These are phyloP conservation scores for Paramarasmius palmivorus DNA, from an alignment of 1,284 basidiomycete genomes.

Conservation along the genomic window DNA sequence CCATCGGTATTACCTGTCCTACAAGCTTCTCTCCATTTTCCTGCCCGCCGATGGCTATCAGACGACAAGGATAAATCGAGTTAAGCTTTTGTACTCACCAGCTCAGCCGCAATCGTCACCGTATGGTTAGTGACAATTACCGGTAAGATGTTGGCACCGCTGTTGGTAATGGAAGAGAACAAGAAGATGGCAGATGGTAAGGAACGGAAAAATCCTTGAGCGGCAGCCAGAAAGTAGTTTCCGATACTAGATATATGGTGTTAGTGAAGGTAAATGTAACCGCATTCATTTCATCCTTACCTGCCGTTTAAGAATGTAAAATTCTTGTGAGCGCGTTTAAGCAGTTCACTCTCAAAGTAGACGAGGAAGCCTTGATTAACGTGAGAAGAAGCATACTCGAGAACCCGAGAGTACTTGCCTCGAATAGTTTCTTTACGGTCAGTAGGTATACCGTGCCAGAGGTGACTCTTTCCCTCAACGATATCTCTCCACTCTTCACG, in stretches of 20 bases:
- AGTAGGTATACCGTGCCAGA: slow-evolving; percentile 89
- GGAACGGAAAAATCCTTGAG: slow-evolving; percentile 85
- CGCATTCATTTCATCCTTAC: slow-evolving; percentile 35
- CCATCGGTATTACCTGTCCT: slow-evolving; percentile 60
- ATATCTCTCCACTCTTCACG: slow-evolving; percentile 91
- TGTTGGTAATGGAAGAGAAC: slow-evolving; percentile 90
- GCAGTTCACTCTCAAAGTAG: slow-evolving; percentile 85
- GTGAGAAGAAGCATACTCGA: slow-evolving; percentile 5
- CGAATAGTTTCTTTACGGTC: slow-evolving; percentile 92
- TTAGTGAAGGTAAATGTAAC: neutral
- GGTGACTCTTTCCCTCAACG: slow-evolving; percentile 82
- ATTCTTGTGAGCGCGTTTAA: slow-evolving; percentile 87
- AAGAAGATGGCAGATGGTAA: slow-evolving; percentile 94
- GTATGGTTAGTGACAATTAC: slow-evolving; percentile 95
- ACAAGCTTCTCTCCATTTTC: slow-evolving; percentile 80
- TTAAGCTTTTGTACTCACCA: slow-evolving; percentile 51
- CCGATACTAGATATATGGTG: slow-evolving; percentile 56
- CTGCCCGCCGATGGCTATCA: slow-evolving; percentile 37
- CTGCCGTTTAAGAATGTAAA: slow-evolving; percentile 90
- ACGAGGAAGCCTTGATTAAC: slow-evolving; percentile 77
- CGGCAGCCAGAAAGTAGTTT: slow-evolving; percentile 88
- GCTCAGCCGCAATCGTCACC: slow-evolving; percentile 94
- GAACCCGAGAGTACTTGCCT: slow-evolving; percentile 43
- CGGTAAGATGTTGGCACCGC: slow-evolving; percentile 82
- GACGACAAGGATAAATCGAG: slow-evolving; percentile 11